phyloP scores from a whole-genome alignment of 768 basidiomycete species.

The Boletus edulis region DNA sequence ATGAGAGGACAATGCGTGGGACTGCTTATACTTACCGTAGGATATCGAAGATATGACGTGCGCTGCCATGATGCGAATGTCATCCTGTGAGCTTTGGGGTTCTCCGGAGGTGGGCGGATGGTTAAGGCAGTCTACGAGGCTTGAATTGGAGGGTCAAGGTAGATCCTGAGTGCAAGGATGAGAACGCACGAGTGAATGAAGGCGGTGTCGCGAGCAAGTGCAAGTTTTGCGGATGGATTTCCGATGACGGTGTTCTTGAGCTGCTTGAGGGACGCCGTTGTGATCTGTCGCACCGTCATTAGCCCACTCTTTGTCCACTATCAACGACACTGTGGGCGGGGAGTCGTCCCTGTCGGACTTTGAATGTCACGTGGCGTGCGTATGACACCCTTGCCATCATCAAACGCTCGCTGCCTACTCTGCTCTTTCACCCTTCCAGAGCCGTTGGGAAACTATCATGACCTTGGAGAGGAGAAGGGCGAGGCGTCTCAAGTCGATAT shows the following conservation, averaged over 20 bases:
- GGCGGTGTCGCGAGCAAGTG: slow-evolving; percentile 52
- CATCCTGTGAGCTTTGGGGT: slow-evolving; percentile 41
- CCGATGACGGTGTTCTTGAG: slow-evolving; percentile 79
- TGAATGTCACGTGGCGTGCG: too few relatives aligned
- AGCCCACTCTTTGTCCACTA: too few relatives aligned
- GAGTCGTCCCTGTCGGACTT: too few relatives aligned
- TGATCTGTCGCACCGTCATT: slow-evolving; percentile 30
- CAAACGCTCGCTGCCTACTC: too few relatives aligned
- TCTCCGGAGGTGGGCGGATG: slow-evolving; percentile 33
- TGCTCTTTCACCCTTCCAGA: slow-evolving; percentile 52
- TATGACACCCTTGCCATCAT: too few relatives aligned
- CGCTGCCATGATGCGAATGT: slow-evolving; percentile 68
- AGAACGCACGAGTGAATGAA: slow-evolving; percentile 54
- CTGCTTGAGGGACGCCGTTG: slow-evolving; percentile 47
- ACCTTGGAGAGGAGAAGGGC: too few relatives aligned
- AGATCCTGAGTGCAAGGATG: not conserved
- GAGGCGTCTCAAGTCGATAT: slow-evolving; percentile 70
- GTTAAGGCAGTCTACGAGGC: slow-evolving; percentile 63
- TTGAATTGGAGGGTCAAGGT: slow-evolving; percentile 22
- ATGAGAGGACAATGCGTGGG: not conserved
- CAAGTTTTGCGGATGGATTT: slow-evolving; percentile 68
- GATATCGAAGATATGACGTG: slow-evolving; percentile 73
- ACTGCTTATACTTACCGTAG: slow-evolving; percentile 44
- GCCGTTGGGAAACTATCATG: slow-evolving; percentile 67
- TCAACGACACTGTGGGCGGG: too few relatives aligned